Percentiles rank a stretch among this genome's conserved stretches.
Evolutionary conservation across 768 basidiomycete species (phyloP).

Genomic region (Xerocomus potaroensis): DNA sequence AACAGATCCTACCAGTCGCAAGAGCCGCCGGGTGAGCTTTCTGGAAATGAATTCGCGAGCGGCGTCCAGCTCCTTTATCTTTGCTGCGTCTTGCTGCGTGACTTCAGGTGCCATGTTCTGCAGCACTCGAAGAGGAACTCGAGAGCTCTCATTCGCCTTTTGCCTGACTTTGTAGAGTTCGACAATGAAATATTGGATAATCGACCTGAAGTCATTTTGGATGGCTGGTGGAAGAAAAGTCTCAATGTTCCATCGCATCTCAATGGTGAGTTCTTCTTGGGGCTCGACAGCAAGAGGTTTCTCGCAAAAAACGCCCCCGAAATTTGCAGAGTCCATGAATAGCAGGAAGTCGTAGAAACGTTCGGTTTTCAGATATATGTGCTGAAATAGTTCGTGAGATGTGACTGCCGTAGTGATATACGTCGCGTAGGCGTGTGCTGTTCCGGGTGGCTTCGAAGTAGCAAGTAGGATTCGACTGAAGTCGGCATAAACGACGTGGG

Average conservation of each 20-base stretch:
- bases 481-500: slow-evolving; percentile 90
- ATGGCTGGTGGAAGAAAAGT: slow-evolving; percentile 82
- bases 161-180: slow-evolving; percentile 77
- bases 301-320: slow-evolving; percentile 84
- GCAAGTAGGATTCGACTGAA: slow-evolving; percentile 87
- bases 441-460: slow-evolving; percentile 93
- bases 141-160: slow-evolving; percentile 50
- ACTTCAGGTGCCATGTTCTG: slow-evolving; percentile 61
- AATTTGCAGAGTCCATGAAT: slow-evolving; percentile 95
- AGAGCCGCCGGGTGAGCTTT: slow-evolving; percentile 73
- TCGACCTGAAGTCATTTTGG: slow-evolving; percentile 68
- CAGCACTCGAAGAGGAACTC: slow-evolving; percentile 70
- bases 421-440: slow-evolving; percentile 91
- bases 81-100: slow-evolving; percentile 63
- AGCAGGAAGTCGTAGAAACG: slow-evolving; percentile 91
- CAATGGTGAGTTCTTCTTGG: slow-evolving; percentile 64
- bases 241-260: slow-evolving; percentile 92
- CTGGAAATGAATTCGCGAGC: slow-evolving; percentile 75
- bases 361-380: slow-evolving; percentile 80
- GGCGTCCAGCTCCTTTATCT: slow-evolving; percentile 62
- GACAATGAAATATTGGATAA: slow-evolving; percentile 79
- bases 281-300: slow-evolving; percentile 67
- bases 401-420: slow-evolving; percentile 93
- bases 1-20: slow-evolving; percentile 63
- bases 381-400: slow-evolving; percentile 92